Percentiles rank a stretch among this genome's conserved stretches.
Conservation (phyloP, 2,329 filamentous ascomycete species). For the Pseudogymnoascus sp. region DNA sequence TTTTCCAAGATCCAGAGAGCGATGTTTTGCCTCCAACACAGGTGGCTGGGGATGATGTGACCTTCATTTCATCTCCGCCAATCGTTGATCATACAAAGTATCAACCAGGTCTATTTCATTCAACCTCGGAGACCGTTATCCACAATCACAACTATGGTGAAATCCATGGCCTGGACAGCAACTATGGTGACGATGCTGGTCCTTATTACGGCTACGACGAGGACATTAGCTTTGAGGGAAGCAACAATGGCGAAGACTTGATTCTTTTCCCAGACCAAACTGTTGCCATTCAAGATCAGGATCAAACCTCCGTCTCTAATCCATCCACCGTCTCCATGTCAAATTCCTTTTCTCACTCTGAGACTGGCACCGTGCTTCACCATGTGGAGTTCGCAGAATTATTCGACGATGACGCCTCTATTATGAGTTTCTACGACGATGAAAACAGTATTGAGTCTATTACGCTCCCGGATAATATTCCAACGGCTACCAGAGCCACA, state of each 20-base stretch:
- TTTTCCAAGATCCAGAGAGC: not conserved
- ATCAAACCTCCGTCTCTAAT: not conserved
- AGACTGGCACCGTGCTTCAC: not conserved
- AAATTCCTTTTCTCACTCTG: not conserved
- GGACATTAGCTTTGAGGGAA: not conserved
- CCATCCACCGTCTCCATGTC: not conserved
- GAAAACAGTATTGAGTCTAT: not conserved
- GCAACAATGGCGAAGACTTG: conserved; percentile 1
- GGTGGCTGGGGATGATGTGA: not conserved
- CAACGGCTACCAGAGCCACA: not conserved
- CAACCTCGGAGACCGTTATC: not conserved
- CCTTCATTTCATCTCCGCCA: not conserved
- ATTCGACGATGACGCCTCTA: not conserved
- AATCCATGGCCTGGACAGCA: not conserved
- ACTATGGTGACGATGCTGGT: not conserved
- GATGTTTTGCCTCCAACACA: not conserved
- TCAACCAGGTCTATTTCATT: not conserved
- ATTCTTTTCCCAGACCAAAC: not conserved
- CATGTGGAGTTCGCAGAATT: not conserved
- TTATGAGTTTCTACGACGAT: not conserved
- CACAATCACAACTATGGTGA: not conserved
- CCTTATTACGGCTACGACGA: not conserved
- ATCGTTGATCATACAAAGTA: not conserved
- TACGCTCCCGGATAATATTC: not conserved
- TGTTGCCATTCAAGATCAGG: not conserved